Evolutionary conservation across 129 eudicot genomes (phyloP).

Genomic region (Silybum marianum): DNA sequence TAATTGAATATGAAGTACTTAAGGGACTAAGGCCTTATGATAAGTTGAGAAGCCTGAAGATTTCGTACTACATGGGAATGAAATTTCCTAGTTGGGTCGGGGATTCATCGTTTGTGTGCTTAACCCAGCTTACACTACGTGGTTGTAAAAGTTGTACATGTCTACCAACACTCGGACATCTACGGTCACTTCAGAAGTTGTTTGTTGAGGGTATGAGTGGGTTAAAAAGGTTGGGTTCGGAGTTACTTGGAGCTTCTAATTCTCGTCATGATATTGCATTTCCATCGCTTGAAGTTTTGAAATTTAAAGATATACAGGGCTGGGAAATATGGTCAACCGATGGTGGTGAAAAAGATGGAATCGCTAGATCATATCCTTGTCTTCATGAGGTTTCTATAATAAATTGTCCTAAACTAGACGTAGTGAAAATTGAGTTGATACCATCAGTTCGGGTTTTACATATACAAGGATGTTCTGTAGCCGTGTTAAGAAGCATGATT

Average conservation of each 20-base stretch:
- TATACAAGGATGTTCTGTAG: not conserved
- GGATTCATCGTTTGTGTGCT: conserved; percentile 31
- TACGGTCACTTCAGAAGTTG: conserved; percentile 41
- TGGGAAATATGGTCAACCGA: conserved; percentile 34
- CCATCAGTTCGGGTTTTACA: not conserved
- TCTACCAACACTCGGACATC: conserved; percentile 50
- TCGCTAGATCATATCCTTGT: not conserved
- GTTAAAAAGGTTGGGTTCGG: conserved; percentile 35
- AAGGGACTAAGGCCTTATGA: conserved; percentile 36
- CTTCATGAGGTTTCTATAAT: not conserved
- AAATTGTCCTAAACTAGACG: not conserved
- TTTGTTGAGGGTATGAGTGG: conserved; percentile 27
- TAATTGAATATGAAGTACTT: conserved; percentile 34
- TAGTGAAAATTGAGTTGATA: not conserved
- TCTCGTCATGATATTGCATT: conserved; percentile 22
- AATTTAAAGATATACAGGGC: not conserved
- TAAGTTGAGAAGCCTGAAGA: conserved; percentile 30
- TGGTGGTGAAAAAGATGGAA: conserved; percentile 6
- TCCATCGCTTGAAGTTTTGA: conserved; percentile 32
- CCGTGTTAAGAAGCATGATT: not conserved
- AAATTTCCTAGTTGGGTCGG: conserved; percentile 58
- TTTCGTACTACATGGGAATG: conserved; percentile 34
- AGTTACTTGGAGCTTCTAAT: conserved; percentile 35
- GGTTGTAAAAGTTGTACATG: conserved; percentile 36
- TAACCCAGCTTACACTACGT: conserved; percentile 32